These are phyloP conservation scores for Amborella trichopoda DNA, from an alignment of 164 flowering plant species.

Conservation along the genomic window DNA sequence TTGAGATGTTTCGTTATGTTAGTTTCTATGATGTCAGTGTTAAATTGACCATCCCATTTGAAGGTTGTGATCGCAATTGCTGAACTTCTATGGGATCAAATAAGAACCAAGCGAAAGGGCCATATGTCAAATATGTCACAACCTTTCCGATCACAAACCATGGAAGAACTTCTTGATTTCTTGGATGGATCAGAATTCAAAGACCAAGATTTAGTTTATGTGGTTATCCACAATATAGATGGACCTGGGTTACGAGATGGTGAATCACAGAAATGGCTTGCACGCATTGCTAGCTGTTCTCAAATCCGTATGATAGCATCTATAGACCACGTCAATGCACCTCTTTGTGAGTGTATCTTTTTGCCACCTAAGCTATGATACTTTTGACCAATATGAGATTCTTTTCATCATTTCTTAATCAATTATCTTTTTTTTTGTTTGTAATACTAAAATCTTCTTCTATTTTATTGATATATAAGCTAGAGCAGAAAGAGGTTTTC, in stretches of 20 bases:
- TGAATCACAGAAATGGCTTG: constrained; percentile 78
- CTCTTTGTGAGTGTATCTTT: constrained; percentile 51
- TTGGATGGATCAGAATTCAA: constrained; percentile 41
- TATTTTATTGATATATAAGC: no score
- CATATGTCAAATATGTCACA: constrained; percentile 34
- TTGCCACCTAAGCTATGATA: not conserved
- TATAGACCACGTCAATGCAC: constrained; percentile 85
- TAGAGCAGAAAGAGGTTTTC: no score
- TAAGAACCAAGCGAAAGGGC: constrained; percentile 32
- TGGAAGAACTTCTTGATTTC: constrained; percentile 71
- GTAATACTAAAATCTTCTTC: no score
- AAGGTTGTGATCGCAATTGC: constrained; percentile 64
- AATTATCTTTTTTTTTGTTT: no score
- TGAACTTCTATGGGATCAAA: constrained; percentile 60
- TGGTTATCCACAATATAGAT: constrained; percentile 81
- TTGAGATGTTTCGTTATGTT: no score
- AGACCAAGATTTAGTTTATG: constrained; percentile 46
- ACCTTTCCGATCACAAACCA: constrained; percentile 55
- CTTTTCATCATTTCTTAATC: no score
- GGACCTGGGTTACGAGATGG: constrained; percentile 86
- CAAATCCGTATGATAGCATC: constrained; percentile 78
- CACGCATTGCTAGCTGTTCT: constrained; percentile 72
- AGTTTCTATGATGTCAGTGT: no score
- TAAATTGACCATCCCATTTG: constrained; percentile 9
- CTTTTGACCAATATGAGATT: no score